These are phyloP conservation scores for Adansonia rubrostipa DNA, from an alignment of 441 rosid species.

Conservation along the genomic window DNA sequence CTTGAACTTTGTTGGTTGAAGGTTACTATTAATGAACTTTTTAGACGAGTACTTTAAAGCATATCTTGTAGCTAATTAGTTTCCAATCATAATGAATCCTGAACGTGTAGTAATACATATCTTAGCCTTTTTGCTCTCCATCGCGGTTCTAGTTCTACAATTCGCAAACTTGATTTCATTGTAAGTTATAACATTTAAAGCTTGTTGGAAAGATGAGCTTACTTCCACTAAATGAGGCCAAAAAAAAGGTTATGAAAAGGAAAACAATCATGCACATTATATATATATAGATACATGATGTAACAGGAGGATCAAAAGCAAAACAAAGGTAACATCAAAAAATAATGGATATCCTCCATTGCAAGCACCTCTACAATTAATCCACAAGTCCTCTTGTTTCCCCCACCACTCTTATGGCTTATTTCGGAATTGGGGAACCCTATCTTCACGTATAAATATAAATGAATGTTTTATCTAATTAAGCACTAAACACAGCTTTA, in stretches of 20 bases:
- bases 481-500: not conserved
- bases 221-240: slow-evolving; percentile 28
- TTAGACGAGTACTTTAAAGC: no score
- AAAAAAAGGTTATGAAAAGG: not conserved
- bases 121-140: not conserved
- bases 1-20: not conserved
- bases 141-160: no score
- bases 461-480: not conserved
- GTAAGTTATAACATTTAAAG: not conserved
- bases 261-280: not conserved
- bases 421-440: not conserved
- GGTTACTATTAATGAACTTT: no score
- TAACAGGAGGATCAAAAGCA: no score
- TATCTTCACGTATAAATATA: not conserved
- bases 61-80: no score
- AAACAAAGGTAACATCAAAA: not conserved
- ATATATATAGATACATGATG: not conserved
- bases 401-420: not conserved
- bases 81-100: not conserved
- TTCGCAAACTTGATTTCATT: not conserved
- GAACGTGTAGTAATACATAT: not conserved
- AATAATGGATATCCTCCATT: slow-evolving; percentile 12
- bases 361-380: not conserved
- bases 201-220: slow-evolving; percentile 36
- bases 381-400: not conserved